Percentiles rank a stretch among this genome's conserved stretches.
Evolutionary conservation across 192 early-diverging fungal species (phyloP).

Genomic region (Spizellomyces punctatus): DNA sequence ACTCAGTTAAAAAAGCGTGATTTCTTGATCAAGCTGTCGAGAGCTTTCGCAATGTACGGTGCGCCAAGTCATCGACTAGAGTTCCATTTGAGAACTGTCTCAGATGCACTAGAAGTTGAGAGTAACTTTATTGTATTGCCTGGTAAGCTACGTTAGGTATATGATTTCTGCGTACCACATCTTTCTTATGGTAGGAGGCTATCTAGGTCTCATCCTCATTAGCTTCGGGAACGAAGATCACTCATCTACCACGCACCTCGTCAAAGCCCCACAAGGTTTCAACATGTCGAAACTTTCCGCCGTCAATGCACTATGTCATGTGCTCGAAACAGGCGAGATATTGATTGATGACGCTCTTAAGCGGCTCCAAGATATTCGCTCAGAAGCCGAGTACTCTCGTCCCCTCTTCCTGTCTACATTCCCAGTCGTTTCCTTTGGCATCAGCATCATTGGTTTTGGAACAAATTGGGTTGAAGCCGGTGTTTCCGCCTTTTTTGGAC

Average conservation of each 20-base stretch:
- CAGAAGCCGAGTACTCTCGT: slow-evolving; percentile 13
- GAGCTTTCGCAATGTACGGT: slow-evolving; percentile 46
- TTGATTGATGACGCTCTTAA: slow-evolving; percentile 39
- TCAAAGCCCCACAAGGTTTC: slow-evolving; percentile 42
- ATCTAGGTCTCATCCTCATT: slow-evolving; percentile 39
- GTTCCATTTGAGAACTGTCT: slow-evolving; percentile 40
- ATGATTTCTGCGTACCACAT: too few species aligned
- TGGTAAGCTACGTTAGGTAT: background rate
- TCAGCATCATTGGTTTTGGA: slow-evolving; percentile 43
- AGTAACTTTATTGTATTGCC: slow-evolving; percentile 44
- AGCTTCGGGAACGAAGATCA: slow-evolving; percentile 43
- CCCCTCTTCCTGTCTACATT: slow-evolving; percentile 28
- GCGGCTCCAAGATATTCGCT: slow-evolving; percentile 33
- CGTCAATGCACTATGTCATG: slow-evolving; percentile 49
- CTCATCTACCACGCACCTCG: slow-evolving; percentile 39
- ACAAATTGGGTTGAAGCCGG: slow-evolving; percentile 43
- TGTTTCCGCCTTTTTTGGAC: slow-evolving; percentile 33
- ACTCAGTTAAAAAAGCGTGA: slow-evolving; percentile 25
- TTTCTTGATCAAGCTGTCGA: slow-evolving; percentile 50
- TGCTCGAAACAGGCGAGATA: slow-evolving; percentile 32
- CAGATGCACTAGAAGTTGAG: slow-evolving; percentile 46
- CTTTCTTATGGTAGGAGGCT: too few species aligned
- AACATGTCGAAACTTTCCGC: slow-evolving; percentile 48
- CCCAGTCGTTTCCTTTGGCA: slow-evolving; percentile 36
- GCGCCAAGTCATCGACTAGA: slow-evolving; percentile 54